Evolutionary conservation across 306 rosid species (phyloP), one percentile per base, ranked within the genome.

Genomic region (Corylus heterophylla): DNA sequence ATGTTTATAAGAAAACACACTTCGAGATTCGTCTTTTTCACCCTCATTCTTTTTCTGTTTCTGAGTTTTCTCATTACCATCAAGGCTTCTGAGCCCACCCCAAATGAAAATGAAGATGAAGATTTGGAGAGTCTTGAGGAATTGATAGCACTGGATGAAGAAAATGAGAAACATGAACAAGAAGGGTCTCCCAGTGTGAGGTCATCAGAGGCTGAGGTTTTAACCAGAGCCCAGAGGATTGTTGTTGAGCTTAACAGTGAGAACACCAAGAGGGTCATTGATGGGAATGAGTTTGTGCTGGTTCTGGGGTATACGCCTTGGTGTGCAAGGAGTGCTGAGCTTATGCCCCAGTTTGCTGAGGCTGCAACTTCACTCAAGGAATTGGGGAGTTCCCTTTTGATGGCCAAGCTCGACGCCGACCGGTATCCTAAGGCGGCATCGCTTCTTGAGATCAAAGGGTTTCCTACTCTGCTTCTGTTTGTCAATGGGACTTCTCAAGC

Each of bases 321-420:
- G 99, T 92, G 98, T 83, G 86, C 94, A 1, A 91, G 97, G 74
- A 95, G 98, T 83, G 98, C 99, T 48, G 99, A 95, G 77, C 87
- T 93, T 51, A 93, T 95, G 99, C 99, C 99, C 45, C 92, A 88
- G 48, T 95, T 95, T 79, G 98, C 99, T 3, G 97, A 95, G 78
- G 96, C 98, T 76, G 98, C 99, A 2, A 95, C 84, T 77, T 86
- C 86, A 68, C 82, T 95, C 55, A 90, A 83, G 78, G 98, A 90
- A 8, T 83, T 91, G 80, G 89, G 91, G 52, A 88, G 64, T 63
- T 79, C 94, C 68, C 86, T 95, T 88, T 61, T 93, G 49, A 80
- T 93, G 96, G 96, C 97, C 16, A 95, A 95, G 92, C 81, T 95
- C 29, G 99, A 95, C 82, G 97, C 91, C 49, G 96, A 95, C 37